Percentiles rank a stretch among this genome's conserved stretches.
Conservation (phyloP, 1,284 basidiomycete genomes). For the Pyrrhoderma lamaoense region DNA sequence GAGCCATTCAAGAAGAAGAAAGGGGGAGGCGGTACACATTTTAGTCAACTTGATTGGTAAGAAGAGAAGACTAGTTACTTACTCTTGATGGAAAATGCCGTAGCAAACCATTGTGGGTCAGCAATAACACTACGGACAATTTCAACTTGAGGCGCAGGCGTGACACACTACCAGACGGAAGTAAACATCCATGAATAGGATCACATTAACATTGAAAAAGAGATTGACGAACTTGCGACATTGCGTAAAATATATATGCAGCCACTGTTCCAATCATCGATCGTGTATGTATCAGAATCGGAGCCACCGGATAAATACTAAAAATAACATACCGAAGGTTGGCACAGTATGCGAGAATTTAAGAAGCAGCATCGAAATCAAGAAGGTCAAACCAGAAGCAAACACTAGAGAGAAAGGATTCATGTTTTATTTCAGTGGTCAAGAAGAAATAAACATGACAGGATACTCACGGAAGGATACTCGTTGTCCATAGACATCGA, state of each 20-base stretch:
- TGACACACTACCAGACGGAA: slow-evolving; percentile 27
- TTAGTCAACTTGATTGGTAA: background rate
- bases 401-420: slow-evolving; percentile 31
- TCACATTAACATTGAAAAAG: no score
- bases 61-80: background rate
- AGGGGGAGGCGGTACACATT: background rate
- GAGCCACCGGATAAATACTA: background rate
- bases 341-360: slow-evolving; percentile 35
- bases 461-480: slow-evolving; percentile 33
- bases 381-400: slow-evolving; percentile 35
- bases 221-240: slow-evolving; percentile 30
- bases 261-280: slow-evolving; percentile 26
- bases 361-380: slow-evolving; percentile 37
- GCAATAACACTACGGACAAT: slow-evolving; percentile 37
- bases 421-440: background rate
- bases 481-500: slow-evolving; percentile 36
- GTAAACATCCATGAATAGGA: no score
- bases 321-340: slow-evolving; percentile 29
- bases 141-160: slow-evolving; percentile 39
- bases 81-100: slow-evolving; percentile 40
- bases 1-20: background rate
- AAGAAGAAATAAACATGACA: background rate
- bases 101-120: slow-evolving; percentile 38
- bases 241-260: slow-evolving; percentile 38
- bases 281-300: background rate